These are phyloP conservation scores for Protomyces gravidus DNA, from an alignment of 1,139 yeast genomes.

Conservation along the genomic window DNA sequence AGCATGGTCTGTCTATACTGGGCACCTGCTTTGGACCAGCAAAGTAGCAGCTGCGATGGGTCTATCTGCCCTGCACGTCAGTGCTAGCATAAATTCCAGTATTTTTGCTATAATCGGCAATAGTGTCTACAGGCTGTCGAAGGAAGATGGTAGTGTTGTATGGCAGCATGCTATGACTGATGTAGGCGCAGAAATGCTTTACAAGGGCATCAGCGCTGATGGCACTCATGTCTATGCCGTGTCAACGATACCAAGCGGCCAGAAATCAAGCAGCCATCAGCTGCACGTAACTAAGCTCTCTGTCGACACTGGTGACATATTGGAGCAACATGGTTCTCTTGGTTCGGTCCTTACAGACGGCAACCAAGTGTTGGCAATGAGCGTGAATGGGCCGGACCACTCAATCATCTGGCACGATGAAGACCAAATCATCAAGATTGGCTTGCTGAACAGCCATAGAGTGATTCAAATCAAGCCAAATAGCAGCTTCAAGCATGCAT, in stretches of 20 bases:
- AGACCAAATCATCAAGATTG: background rate
- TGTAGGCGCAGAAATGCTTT: no score
- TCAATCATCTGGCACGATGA: background rate
- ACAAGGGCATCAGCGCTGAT: no score
- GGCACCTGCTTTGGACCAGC: slow-evolving; percentile 5
- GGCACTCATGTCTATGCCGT: background rate
- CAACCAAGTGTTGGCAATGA: background rate
- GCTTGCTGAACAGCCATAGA: background rate
- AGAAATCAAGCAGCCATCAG: no score
- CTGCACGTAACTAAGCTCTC: background rate
- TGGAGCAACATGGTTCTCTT: background rate
- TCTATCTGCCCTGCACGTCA: background rate
- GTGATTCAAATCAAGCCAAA: background rate
- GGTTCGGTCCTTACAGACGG: background rate
- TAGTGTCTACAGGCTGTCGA: background rate
- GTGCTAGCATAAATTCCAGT: background rate
- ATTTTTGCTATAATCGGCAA: background rate
- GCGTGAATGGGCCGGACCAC: background rate
- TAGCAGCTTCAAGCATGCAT: background rate
- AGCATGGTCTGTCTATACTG: slow-evolving; percentile 5
- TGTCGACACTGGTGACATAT: background rate
- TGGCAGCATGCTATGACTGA: background rate
- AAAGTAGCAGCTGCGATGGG: background rate
- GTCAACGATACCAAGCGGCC: no score
- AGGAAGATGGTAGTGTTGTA: background rate